Conservation (phyloP, 1,284 basidiomycete species). For the Bondarzewia mesenterica region DNA sequence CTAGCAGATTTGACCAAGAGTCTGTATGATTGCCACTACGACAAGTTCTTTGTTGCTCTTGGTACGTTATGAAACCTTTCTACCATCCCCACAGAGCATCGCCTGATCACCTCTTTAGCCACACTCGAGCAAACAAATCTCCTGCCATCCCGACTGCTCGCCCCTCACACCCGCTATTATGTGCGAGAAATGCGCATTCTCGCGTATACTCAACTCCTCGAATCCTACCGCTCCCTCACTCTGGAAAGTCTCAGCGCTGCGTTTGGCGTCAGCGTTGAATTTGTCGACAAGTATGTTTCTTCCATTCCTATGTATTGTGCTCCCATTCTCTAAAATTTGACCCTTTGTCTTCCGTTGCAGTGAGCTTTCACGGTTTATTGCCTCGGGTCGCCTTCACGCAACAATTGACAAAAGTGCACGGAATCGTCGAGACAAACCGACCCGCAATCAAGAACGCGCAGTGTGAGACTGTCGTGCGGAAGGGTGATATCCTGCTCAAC, state of each 20-base stretch:
- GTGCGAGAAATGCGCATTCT: slow-evolving; percentile 96
- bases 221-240: slow-evolving; percentile 87
- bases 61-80: slow-evolving; percentile 31
- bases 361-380: slow-evolving; percentile 91
- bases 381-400: slow-evolving; percentile 81
- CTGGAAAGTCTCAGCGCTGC: slow-evolving; percentile 81
- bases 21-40: slow-evolving; percentile 91
- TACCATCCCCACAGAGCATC: slow-evolving; percentile 3
- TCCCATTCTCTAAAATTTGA: not conserved
- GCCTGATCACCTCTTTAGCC: slow-evolving; percentile 33
- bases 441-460: slow-evolving; percentile 82
- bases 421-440: slow-evolving; percentile 91
- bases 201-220: slow-evolving; percentile 88
- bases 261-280: slow-evolving; percentile 87
- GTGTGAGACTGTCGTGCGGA: slow-evolving; percentile 85
- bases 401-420: slow-evolving; percentile 93
- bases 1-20: slow-evolving; percentile 66
- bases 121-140: slow-evolving; percentile 85
- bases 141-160: slow-evolving; percentile 78
- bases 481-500: slow-evolving; percentile 85
- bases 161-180: slow-evolving; percentile 86
- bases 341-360: slow-evolving; percentile 28
- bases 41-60: slow-evolving; percentile 88
- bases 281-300: slow-evolving; percentile 70
- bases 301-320: not conserved